A percentile compares a stretch with the other conserved stretches of the same genome.
phyloP scores from a whole-genome alignment of 345 rosid genomes.

The Camelina sativa region DNA sequence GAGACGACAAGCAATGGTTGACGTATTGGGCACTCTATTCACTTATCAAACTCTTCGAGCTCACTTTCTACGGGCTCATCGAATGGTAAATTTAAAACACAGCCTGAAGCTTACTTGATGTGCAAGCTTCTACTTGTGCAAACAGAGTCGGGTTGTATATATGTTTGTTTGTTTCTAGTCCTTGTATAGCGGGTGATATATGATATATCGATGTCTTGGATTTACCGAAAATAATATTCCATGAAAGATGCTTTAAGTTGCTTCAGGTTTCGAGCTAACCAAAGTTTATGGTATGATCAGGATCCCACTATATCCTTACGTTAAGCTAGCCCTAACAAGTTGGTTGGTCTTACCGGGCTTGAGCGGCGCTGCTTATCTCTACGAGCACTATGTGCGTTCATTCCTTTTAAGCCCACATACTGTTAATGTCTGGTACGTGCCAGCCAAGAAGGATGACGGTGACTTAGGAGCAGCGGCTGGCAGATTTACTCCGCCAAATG shows the following conservation, averaged over 20 bases:
- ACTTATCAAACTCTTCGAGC: constrained; percentile 74
- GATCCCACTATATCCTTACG: constrained; percentile 85
- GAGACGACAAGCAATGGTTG: constrained; percentile 80
- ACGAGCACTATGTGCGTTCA: constrained; percentile 72
- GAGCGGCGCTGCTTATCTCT: constrained; percentile 84
- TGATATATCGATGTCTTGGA: neutral
- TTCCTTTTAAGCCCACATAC: constrained; percentile 64
- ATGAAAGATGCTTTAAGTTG: neutral
- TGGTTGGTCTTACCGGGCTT: constrained; percentile 90
- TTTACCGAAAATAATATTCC: neutral
- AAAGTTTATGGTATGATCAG: constrained; percentile 44
- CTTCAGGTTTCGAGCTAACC: neutral
- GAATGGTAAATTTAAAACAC: constrained; percentile 50
- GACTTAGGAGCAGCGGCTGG: constrained; percentile 80
- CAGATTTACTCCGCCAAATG: constrained; percentile 43
- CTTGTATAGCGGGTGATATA: too few species aligned
- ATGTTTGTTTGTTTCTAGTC: neutral
- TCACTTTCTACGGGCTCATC: constrained; percentile 63
- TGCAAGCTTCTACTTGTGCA: neutral
- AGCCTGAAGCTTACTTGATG: constrained; percentile 12
- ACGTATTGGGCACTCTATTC: constrained; percentile 93
- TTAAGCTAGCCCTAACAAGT: constrained; percentile 66
- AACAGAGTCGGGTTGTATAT: constrained; percentile 4
- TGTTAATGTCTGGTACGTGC: constrained; percentile 77
- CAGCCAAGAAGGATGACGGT: constrained; percentile 63